Evolutionary conservation across 2,329 filamentous ascomycete species (phyloP).

Genomic region (Xylaria sp.): DNA sequence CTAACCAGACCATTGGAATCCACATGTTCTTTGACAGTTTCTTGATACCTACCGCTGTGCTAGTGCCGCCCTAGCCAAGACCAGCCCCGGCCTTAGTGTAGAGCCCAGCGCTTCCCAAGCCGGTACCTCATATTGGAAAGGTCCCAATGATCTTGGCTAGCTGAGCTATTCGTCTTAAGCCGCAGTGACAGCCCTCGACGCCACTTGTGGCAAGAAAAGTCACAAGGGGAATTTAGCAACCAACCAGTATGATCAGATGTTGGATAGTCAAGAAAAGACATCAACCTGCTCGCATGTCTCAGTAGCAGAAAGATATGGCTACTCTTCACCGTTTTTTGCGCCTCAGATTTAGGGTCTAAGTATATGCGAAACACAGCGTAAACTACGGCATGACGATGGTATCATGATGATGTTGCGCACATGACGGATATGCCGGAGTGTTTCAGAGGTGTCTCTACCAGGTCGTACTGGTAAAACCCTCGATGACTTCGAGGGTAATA

Average conservation of each 20-base stretch:
- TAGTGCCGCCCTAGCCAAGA: neutral
- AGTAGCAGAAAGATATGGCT: neutral
- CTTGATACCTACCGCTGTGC: conserved; percentile 5
- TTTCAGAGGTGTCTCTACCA: neutral
- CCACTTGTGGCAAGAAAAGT: conserved; percentile 16
- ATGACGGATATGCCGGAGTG: neutral
- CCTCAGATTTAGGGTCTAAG: neutral
- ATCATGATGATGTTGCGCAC: too few relatives aligned
- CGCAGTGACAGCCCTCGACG: neutral
- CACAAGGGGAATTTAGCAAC: neutral
- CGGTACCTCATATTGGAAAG: neutral
- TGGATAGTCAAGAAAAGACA: neutral
- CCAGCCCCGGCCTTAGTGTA: neutral
- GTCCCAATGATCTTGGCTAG: conserved; percentile 7
- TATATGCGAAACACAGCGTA: neutral
- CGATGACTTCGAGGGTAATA: neutral
- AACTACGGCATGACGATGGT: neutral
- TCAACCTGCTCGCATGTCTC: neutral
- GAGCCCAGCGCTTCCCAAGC: neutral
- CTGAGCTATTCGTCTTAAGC: conserved; percentile 8
- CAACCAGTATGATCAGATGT: neutral
- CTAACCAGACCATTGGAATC: conserved; percentile 6
- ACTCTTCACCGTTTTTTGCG: neutral
- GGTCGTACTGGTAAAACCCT: neutral
- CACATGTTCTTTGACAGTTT: conserved; percentile 18